phyloP scores from a whole-genome alignment of 768 basidiomycete genomes.

The Kwoniella dejecticola region DNA sequence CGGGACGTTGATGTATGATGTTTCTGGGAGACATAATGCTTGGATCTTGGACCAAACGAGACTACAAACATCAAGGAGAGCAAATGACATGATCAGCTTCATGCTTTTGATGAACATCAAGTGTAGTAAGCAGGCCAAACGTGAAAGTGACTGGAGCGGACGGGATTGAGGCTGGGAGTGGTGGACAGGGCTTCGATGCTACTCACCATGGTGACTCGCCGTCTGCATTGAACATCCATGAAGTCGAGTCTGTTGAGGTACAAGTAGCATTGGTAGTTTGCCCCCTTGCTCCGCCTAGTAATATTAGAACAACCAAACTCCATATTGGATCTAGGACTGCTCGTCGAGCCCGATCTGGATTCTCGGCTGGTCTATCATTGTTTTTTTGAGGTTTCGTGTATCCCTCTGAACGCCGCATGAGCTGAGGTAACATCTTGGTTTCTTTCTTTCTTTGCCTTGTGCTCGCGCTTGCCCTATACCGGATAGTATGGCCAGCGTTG shows the following conservation, averaged over 20 bases:
- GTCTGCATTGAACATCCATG: conserved; percentile 40
- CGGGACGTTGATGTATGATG: conserved; percentile 41
- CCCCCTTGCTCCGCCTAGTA: not conserved
- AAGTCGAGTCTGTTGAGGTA: conserved; percentile 15
- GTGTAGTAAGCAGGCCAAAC: not conserved
- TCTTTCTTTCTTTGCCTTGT: too few relatives aligned
- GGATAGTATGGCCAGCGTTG: too few relatives aligned
- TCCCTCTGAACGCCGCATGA: too few relatives aligned
- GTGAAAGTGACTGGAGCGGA: too few relatives aligned
- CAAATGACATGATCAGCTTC: not conserved
- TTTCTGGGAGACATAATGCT: conserved; percentile 37
- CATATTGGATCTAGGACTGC: not conserved
- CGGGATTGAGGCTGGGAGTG: too few relatives aligned
- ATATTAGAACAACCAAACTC: not conserved
- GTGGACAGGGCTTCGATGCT: not conserved
- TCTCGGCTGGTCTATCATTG: too few relatives aligned
- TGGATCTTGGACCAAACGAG: conserved; percentile 44
- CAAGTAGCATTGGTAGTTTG: conserved; percentile 44
- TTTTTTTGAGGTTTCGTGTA: too few relatives aligned
- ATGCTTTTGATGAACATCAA: not conserved
- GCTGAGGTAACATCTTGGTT: too few relatives aligned
- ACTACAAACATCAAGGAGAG: conserved; percentile 11
- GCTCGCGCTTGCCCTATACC: too few relatives aligned
- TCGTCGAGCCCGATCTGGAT: not conserved
- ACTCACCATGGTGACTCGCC: conserved; percentile 49